Base-by-base conservation (phyloP, 148 eudicot species). In the Persicaria tinctoria region DNA sequence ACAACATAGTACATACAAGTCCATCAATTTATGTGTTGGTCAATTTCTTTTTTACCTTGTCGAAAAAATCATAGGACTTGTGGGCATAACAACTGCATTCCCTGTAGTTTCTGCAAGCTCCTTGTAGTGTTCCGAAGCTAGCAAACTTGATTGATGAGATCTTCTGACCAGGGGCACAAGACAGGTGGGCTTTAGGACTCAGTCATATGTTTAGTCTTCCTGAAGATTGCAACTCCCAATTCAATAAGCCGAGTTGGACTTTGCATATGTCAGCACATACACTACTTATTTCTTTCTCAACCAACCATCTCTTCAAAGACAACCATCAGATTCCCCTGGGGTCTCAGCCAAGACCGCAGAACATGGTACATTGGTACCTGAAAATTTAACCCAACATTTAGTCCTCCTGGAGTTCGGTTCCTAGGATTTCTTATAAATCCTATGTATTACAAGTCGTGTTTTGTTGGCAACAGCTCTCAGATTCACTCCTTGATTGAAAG, bases 341-440 rank as follows among this genome's bases (percentile, higher is more conserved):
- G 97, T 55, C 85, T 83, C 54, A 92, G 86, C 97, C 97, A 92
- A 0, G 97, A 88, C 0, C 89, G 91, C 41, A 96, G 97, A 51
- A 92, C 87, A 60, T 23, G 27, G 27, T 23, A 23, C 27, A 23
- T 23, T 92, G 97, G 75, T 92, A 92, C 97, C 97, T 91, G 84
- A 76, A 74, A 85, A 48, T 41, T 74, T 62, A 13, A 75, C 51
- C 46, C 18, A 0, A 14, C 23, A 54, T 41, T 74, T 44, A 38
- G 76, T 0, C 8, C 57, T 53, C 13, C n/a, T 53, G 57, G 57
- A 53, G 14, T 53, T 53, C 5, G 57, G n/a, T 53, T 53, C 3
- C 57, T 53, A 17, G 69, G 11, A 63, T 9, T 5, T 1, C 32
- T 12, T 14, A 68, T 68, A 23, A 4, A 95, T 90, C 81, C 77